Percentiles rank a stretch among this genome's conserved stretches.
Evolutionary conservation across 257 asterid genomes (phyloP).

Genomic region (Haberlea rhodopensis): DNA sequence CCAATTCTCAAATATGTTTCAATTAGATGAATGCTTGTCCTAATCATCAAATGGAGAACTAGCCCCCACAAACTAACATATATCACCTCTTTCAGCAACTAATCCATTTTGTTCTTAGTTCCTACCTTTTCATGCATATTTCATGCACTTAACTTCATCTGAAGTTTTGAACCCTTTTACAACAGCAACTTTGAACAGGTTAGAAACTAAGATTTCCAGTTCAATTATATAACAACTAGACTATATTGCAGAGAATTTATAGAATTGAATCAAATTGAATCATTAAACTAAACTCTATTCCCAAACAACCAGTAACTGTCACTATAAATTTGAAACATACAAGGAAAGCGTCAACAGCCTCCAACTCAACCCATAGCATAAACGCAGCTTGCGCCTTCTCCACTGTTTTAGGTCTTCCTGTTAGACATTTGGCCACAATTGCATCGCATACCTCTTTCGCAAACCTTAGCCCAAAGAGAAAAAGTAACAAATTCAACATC

Average conservation of each 20-base stretch:
- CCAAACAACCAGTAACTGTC: constrained; percentile 7
- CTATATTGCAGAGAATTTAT: neutral
- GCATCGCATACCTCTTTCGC: constrained; percentile 97
- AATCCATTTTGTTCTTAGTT: neutral
- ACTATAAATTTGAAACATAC: constrained; percentile 41
- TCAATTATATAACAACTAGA: neutral
- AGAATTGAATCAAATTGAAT: too few relatives aligned
- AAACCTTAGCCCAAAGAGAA: constrained; percentile 40
- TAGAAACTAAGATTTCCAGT: neutral
- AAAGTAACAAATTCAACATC: neutral
- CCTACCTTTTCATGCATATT: constrained; percentile 3
- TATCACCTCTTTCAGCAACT: neutral
- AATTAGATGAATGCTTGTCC: constrained; percentile 21
- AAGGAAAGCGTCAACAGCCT: constrained; percentile 92
- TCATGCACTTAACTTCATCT: constrained; percentile 10
- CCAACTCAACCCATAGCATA: constrained; percentile 95
- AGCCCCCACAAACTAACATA: constrained; percentile 3
- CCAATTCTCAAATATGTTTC: neutral
- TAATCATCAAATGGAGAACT: constrained; percentile 1
- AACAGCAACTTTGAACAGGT: neutral
- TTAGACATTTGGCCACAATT: constrained; percentile 84
- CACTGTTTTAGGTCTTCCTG: constrained; percentile 97
- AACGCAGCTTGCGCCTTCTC: constrained; percentile 88
- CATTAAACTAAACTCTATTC: neutral
- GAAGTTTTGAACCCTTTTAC: neutral